Evolutionary conservation across 2,329 filamentous ascomycete genomes (phyloP).

Genomic region (Penicillium italicum): DNA sequence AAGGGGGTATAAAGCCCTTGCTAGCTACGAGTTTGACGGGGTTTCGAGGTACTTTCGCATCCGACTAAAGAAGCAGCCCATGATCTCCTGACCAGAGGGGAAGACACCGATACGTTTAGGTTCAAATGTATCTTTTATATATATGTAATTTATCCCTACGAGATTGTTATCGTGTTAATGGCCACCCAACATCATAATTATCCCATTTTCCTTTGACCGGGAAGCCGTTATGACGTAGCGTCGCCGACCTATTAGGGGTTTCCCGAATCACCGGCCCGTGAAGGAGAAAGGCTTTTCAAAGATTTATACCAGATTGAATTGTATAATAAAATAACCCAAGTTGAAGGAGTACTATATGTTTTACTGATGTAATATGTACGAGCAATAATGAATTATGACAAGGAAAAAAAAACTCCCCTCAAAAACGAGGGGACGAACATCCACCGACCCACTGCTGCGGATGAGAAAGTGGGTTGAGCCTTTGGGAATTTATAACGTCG

Average conservation of each 20-base stretch:
- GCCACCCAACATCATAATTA: conserved; percentile 14
- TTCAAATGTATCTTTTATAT: background rate
- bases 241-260: conserved; percentile 11
- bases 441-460: conserved; percentile 33
- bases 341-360: background rate
- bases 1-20: background rate
- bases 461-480: conserved; percentile 34
- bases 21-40: background rate
- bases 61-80: background rate
- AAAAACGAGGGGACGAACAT: conserved; percentile 24
- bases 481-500: conserved; percentile 36
- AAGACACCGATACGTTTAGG: background rate
- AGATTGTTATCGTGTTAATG: too few species aligned
- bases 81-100: background rate
- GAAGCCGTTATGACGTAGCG: conserved; percentile 31
- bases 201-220: conserved; percentile 11
- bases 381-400: background rate
- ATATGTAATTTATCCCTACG: background rate
- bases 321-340: background rate
- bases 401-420: background rate
- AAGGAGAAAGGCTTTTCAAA: background rate
- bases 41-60: background rate
- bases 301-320: background rate
- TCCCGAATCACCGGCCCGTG: conserved; percentile 24
- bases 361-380: background rate